phyloP scores from a whole-genome alignment of 2,329 filamentous ascomycete genomes.

The Colletotrichum tanaceti region DNA sequence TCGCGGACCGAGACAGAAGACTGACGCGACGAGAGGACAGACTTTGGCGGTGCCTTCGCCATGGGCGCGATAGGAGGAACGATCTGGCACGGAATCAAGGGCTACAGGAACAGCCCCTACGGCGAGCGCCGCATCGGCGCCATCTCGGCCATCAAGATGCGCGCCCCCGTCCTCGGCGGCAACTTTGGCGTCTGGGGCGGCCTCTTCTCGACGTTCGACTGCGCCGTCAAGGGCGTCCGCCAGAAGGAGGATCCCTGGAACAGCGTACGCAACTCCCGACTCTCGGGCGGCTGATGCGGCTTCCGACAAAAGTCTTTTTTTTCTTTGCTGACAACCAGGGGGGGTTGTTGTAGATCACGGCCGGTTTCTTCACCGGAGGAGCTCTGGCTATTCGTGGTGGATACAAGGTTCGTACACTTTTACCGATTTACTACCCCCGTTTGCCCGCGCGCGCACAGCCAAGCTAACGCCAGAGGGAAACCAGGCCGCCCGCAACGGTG shows the following conservation, averaged over 20 bases:
- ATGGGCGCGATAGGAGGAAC: conserved; percentile 89
- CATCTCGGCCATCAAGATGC: conserved; percentile 96
- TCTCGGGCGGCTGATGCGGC: not conserved
- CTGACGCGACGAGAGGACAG: not conserved
- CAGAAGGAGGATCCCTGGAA: conserved; percentile 95
- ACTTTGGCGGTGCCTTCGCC: conserved; percentile 96
- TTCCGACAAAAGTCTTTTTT: not conserved
- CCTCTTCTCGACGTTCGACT: conserved; percentile 92
- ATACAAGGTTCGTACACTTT: conserved; percentile 66
- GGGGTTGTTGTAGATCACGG: conserved; percentile 80
- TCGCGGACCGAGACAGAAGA: not conserved
- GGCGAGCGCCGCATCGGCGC: conserved; percentile 96
- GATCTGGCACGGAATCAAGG: conserved; percentile 98
- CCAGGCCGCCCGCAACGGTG: conserved; percentile 85
- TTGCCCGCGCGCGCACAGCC: not conserved
- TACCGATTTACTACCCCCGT: too few species aligned
- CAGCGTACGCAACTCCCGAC: conserved; percentile 55
- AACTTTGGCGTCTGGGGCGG: conserved; percentile 99
- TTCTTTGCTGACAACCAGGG: not conserved
- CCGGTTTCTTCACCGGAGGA: conserved; percentile 96
- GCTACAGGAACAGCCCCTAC: conserved; percentile 88
- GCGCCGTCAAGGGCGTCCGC: conserved; percentile 90
- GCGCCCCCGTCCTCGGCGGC: conserved; percentile 93
- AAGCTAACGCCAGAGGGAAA: not conserved
- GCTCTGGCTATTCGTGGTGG: conserved; percentile 92